Evolutionary conservation across 23 red algal species (phyloP).

Genomic region (Gracilaria caudata): DNA sequence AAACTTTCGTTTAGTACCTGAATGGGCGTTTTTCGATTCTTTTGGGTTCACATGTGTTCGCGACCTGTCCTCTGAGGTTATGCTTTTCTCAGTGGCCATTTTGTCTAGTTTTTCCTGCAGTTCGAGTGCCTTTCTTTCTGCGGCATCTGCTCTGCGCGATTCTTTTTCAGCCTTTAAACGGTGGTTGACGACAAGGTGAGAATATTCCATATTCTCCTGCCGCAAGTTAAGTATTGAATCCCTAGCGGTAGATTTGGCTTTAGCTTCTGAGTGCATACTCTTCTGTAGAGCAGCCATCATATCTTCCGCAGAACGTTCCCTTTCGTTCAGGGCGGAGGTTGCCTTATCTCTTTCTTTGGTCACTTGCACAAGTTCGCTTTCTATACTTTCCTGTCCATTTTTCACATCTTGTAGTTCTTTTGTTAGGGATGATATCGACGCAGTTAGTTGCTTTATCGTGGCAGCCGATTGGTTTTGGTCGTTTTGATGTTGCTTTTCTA

Average conservation of each 20-base stretch:
- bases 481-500: background rate
- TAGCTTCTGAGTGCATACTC: constrained; percentile 25
- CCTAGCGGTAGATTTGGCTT: constrained; percentile 15
- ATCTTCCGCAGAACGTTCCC: background rate
- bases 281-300: constrained; percentile 24
- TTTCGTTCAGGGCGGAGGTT: background rate
- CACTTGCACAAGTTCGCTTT: background rate
- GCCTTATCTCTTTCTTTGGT: constrained; percentile 35
- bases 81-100: constrained; percentile 2
- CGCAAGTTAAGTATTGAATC: constrained; percentile 24
- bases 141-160: background rate
- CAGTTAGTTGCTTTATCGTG: background rate
- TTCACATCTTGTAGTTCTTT: constrained; percentile 11
- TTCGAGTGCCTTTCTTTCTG: constrained; percentile 9
- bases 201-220: constrained; percentile 17
- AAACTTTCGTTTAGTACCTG: background rate
- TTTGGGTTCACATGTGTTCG: background rate
- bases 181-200: background rate
- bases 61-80: constrained; percentile 7
- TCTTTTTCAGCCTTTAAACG: constrained; percentile 29
- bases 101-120: constrained; percentile 15
- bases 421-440: background rate
- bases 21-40: background rate
- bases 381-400: background rate
- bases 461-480: background rate